Evolutionary conservation across 2,329 filamentous ascomycete genomes (phyloP), one percentile per base, ranked within the genome.

Genomic region (Aspergillus thermomutatus): DNA sequence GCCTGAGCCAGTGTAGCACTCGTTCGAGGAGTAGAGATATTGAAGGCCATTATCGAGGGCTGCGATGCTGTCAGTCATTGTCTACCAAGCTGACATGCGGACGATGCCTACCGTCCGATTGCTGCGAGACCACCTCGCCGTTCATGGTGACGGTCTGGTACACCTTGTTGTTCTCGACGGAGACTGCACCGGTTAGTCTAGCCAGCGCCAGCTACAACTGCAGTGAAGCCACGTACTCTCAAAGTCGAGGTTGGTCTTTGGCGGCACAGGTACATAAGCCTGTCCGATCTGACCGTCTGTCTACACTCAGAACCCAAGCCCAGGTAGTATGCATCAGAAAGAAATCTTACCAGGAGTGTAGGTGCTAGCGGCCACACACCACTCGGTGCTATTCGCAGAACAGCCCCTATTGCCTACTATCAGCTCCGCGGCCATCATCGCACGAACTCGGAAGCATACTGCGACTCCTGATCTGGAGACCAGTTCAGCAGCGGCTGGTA

Each of bases 1-100:
- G 45, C 61, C 61, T 19, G 61, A 62, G 26, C 61, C 60, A 27
- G 61, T 64, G 51, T 64, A 64, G 58, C 61, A 64, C 52, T 64
- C 61, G n/a, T 64, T 55, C 17, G 54, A 53, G 8, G 61, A 64
- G 56, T 62, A 62, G 23, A 64, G 60, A 47, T 64, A 64, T 14
- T 55, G 54, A 21, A 64, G 54, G 40, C 53, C 41, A 23, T 40
- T 46, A 43, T 64, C 60, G 3, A 64, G 61, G 5, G 54, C 60
- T 64, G 19, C 21, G 31, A 5, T 14, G 11, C 11, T 14, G 3
- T 31, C 28, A 31, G 10, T 31, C 4, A 11, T 4, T 1, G 10
- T 31, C 10, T 11, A 31, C 9, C 3, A 8, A 8, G 27, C 8
- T 14, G 28, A 31, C 10, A 11, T n/a, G 28, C 3, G 28, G 10